These are phyloP conservation scores for Eimeria necatrix DNA, from an alignment of 169 alveolate species.

Conservation along the genomic window DNA sequence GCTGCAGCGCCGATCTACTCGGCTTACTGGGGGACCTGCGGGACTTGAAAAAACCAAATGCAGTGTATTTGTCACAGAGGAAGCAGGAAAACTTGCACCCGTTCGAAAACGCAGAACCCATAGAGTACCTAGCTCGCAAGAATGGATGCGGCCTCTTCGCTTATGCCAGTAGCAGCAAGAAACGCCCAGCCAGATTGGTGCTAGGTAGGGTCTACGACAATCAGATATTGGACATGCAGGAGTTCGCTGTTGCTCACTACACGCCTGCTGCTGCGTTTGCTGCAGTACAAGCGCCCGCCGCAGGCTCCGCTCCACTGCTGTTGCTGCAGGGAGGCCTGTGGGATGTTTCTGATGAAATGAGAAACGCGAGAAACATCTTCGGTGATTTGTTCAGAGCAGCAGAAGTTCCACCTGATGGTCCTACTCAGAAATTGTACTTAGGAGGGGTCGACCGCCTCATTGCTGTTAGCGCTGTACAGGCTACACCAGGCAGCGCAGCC, in stretches of 20 bases:
- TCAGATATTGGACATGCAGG: constrained; percentile 72
- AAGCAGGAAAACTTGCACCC: constrained; percentile 69
- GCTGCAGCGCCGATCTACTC: constrained; percentile 5
- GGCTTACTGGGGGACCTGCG: constrained; percentile 62
- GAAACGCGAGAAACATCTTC: constrained; percentile 35
- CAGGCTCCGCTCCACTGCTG: constrained; percentile 75
- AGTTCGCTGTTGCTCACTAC: constrained; percentile 52
- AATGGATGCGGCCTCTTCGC: constrained; percentile 72
- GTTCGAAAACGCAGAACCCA: constrained; percentile 57
- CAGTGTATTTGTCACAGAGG: constrained; percentile 30
- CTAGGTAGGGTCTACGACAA: constrained; percentile 75
- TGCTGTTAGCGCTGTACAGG: constrained; percentile 68
- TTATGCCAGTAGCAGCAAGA: constrained; percentile 70
- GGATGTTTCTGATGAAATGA: constrained; percentile 37
- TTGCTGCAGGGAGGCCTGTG: constrained; percentile 76
- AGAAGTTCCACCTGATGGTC: not conserved
- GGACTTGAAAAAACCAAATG: constrained; percentile 73
- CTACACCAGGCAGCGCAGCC: not conserved
- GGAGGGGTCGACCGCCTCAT: constrained; percentile 63
- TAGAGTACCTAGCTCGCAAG: constrained; percentile 78
- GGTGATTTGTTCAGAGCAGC: constrained; percentile 74
- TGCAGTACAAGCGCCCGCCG: constrained; percentile 47
- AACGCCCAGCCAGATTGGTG: constrained; percentile 73
- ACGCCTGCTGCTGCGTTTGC: constrained; percentile 7
- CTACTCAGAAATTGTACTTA: not conserved